phyloP scores from a whole-genome alignment of 306 rosid species.

The Alnus glutinosa region DNA sequence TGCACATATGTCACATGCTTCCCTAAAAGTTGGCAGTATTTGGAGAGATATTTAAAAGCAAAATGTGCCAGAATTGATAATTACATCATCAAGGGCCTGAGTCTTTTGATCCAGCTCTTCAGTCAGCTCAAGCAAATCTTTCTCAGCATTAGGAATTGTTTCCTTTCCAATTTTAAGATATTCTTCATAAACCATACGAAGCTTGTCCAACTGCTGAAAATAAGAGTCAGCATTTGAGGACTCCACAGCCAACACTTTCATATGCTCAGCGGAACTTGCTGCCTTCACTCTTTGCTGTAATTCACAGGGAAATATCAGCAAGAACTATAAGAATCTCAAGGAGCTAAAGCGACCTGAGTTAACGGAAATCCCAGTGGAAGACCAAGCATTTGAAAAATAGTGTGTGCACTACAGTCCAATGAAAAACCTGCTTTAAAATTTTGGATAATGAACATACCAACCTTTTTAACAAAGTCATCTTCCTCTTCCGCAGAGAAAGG shows the following conservation, averaged over 20 bases:
- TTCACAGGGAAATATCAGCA: slow-evolving; percentile 27
- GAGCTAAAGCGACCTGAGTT: not conserved
- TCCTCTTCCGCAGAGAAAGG: slow-evolving; percentile 87
- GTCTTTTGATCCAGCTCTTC: slow-evolving; percentile 76
- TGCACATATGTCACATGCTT: slow-evolving; percentile 12
- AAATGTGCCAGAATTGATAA: slow-evolving; percentile 23
- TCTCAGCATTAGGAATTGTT: slow-evolving; percentile 74
- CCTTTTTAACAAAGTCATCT: slow-evolving; percentile 96
- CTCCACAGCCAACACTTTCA: slow-evolving; percentile 75
- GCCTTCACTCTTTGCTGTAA: slow-evolving; percentile 91
- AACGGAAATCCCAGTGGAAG: not conserved
- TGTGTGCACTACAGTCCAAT: not conserved
- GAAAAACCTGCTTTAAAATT: slow-evolving; percentile 1
- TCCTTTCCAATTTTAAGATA: slow-evolving; percentile 72
- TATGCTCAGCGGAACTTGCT: slow-evolving; percentile 71
- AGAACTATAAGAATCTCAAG: slow-evolving; percentile 1
- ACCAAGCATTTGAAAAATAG: not conserved
- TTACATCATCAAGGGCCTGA: slow-evolving; percentile 87
- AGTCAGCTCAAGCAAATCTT: slow-evolving; percentile 55
- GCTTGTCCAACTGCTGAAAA: slow-evolving; percentile 90
- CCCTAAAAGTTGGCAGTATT: slow-evolving; percentile 2
- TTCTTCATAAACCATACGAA: slow-evolving; percentile 83
- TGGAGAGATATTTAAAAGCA: slow-evolving; percentile 26
- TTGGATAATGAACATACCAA: slow-evolving; percentile 32
- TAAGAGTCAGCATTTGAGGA: slow-evolving; percentile 68